phyloP scores from a whole-genome alignment of 257 asterid species.

The Nicotiana benthamiana region DNA sequence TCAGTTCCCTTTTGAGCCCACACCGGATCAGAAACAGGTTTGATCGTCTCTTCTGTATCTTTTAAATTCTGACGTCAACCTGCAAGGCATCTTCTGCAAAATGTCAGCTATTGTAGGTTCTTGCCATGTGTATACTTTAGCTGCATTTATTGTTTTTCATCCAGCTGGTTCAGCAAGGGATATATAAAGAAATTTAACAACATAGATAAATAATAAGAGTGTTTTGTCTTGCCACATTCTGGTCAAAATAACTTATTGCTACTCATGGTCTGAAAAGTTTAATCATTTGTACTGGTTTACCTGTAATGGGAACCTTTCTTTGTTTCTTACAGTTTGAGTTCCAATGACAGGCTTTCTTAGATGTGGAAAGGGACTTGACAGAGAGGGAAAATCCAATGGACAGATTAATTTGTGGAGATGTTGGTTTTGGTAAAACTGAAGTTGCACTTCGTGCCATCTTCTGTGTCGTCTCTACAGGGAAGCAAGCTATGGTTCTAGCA shows the following conservation, averaged over 20 bases:
- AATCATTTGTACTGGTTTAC: neutral
- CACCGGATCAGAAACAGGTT: slow-evolving; percentile 90
- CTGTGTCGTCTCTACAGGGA: slow-evolving; percentile 83
- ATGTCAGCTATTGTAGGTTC: neutral
- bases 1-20: slow-evolving; percentile 77
- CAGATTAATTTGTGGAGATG: slow-evolving; percentile 96
- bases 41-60: neutral
- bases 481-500: slow-evolving; percentile 93
- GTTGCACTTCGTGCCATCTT: slow-evolving; percentile 95
- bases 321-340: slow-evolving; percentile 34
- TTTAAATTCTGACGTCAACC: neutral
- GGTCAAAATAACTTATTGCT: neutral
- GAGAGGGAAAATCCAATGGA: slow-evolving; percentile 95
- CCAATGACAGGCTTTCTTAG: slow-evolving; percentile 75
- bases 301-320: neutral
- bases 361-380: slow-evolving; percentile 85
- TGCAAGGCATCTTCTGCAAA: neutral
- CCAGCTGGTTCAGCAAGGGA: slow-evolving; percentile 4
- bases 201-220: neutral
- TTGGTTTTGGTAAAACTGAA: slow-evolving; percentile 98
- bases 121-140: slow-evolving; percentile 2
- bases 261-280: neutral
- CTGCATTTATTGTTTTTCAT: neutral
- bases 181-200: neutral
- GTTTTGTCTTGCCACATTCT: neutral